Conservation (phyloP, 2,329 filamentous ascomycete species). For the Fonsecaea nubica region DNA sequence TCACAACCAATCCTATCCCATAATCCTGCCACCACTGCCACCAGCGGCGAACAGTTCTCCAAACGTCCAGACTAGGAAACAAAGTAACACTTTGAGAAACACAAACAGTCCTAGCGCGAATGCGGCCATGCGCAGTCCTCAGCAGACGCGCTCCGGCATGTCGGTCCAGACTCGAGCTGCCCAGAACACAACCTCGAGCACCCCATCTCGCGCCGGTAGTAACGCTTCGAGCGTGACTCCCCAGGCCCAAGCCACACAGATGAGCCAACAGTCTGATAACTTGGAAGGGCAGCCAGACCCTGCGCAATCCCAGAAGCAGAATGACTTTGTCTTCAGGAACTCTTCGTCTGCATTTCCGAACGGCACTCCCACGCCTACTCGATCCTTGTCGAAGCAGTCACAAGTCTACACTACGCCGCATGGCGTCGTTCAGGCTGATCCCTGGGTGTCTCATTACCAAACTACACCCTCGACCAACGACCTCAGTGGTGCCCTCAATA, state of each 20-base stretch:
- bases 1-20: constrained; percentile 23
- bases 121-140: constrained; percentile 25
- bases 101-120: constrained; percentile 4
- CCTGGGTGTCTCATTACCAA: constrained; percentile 25
- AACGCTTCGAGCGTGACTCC: constrained; percentile 10
- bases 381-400: constrained; percentile 25
- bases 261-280: constrained; percentile 11
- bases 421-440: constrained; percentile 30
- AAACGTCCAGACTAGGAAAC: constrained; percentile 19
- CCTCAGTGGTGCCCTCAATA: constrained; percentile 3
- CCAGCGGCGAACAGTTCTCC: constrained; percentile 12
- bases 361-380: constrained; percentile 25
- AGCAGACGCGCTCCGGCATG: constrained; percentile 20
- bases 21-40: constrained; percentile 10
- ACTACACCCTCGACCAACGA: constrained; percentile 5
- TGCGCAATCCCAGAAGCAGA: constrained; percentile 16
- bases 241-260: constrained; percentile 11
- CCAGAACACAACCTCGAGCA: constrained; percentile 19
- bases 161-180: constrained; percentile 24
- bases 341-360: constrained; percentile 34
- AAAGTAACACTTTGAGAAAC: constrained; percentile 16
- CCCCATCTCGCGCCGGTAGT: constrained; percentile 24
- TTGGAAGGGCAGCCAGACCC: constrained; percentile 18
- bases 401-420: constrained; percentile 34
- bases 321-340: constrained; percentile 34